Evolutionary conservation across 495 filamentous ascomycete genomes (phyloP).

Genomic region (Tirmania nivea): DNA sequence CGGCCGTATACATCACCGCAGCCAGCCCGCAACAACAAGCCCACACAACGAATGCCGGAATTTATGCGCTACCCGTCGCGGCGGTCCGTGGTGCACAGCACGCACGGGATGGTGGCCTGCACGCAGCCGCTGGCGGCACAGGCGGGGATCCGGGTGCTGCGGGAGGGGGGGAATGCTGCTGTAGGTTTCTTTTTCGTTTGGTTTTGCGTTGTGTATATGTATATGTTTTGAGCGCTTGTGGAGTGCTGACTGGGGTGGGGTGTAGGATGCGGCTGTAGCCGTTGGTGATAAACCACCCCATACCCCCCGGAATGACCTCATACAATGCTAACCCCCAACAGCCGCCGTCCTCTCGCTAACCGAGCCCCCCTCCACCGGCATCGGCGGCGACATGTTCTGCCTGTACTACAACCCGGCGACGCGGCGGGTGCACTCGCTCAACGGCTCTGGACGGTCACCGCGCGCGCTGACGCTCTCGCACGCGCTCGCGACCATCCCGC

Average conservation of each 20-base stretch:
- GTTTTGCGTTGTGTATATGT: no score
- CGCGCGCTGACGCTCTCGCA: constrained; percentile 43
- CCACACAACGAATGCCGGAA: no score
- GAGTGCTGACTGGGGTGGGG: no score
- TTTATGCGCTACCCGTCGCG: constrained; percentile 58
- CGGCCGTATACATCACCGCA: no score
- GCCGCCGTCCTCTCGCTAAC: constrained; percentile 83
- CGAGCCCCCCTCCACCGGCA: constrained; percentile 83
- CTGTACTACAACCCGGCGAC: constrained; percentile 75
- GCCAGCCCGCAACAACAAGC: no score
- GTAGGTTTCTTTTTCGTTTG: constrained; percentile 28
- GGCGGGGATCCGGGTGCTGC: constrained; percentile 64
- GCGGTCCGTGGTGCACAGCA: constrained; percentile 79
- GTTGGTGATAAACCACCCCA: constrained; percentile 26
- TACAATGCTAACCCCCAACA: constrained; percentile 3
- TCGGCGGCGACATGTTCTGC: constrained; percentile 96
- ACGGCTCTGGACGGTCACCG: constrained; percentile 73
- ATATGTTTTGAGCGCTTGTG: no score
- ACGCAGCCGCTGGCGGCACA: constrained; percentile 79
- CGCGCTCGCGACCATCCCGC: constrained; percentile 40
- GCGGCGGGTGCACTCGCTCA: constrained; percentile 60
- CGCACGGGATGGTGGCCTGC: constrained; percentile 76
- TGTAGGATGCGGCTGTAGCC: constrained; percentile 79
- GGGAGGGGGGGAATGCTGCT: constrained; percentile 78
- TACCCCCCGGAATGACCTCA: background rate